Conservation (phyloP, 305 asterid species). For the Fraxinus xanthoxyloides region DNA sequence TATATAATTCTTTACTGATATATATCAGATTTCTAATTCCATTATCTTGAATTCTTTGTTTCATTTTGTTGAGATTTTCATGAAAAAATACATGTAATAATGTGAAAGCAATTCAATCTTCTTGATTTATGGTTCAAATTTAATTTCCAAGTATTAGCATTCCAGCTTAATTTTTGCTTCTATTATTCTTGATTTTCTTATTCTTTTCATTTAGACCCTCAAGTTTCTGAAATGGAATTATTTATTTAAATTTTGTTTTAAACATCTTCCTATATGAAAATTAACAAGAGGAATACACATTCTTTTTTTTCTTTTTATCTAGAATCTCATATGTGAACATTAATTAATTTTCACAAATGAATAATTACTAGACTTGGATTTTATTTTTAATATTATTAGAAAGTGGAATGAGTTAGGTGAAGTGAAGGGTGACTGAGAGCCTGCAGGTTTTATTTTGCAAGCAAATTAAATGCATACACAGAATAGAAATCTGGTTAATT, state of each 20-base stretch:
- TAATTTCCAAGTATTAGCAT: background rate
- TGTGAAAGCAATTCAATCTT: background rate
- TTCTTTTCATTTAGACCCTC: background rate
- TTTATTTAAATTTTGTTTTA: background rate
- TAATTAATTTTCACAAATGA: background rate
- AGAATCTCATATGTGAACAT: background rate
- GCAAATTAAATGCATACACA: background rate
- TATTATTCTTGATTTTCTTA: background rate
- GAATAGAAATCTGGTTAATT: background rate
- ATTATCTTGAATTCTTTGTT: background rate
- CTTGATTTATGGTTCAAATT: background rate
- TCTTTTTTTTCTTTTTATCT: background rate
- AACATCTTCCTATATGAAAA: background rate
- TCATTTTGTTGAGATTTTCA: background rate
- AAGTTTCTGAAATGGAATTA: background rate
- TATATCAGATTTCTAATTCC: background rate
- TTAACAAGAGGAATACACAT: background rate
- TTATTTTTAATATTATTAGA: background rate
- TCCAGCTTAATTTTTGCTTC: background rate
- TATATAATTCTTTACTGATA: background rate
- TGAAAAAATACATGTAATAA: background rate
- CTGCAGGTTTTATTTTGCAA: background rate
- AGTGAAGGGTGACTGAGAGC: background rate
- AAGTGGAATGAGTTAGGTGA: background rate
- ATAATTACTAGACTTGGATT: background rate